Base-by-base conservation (phyloP, 164 flowering plant species). In the Annona cherimola region DNA sequence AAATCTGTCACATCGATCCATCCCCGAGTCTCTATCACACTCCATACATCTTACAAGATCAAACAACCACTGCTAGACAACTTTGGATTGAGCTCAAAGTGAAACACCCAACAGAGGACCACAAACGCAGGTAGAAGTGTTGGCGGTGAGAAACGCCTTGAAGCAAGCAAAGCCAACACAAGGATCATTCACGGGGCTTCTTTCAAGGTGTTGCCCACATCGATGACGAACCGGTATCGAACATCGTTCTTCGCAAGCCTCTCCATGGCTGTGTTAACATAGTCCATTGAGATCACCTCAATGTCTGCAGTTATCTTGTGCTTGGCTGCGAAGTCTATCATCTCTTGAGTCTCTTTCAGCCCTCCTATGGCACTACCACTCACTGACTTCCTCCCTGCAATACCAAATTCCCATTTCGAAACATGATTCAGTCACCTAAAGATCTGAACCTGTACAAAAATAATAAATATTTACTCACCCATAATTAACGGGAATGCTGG, bases 301-400 rank as follows among this genome's bases (percentile, higher is more conserved):
- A 86, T 75, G n/a, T 86, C 89, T 4, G 88, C 72, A 0, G 73
- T 67, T 1, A 88, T 81, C 50, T 81, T 79, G 81, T 86, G 86
- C 63, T 86, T 61, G 4, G 83, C 87, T 16, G 89, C 86, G 66
- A 86, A 88, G 73, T 86, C 86, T 1, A 86, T 64, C 90, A 87
- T 87, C 76, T 87, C 87, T 65, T 86, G 89, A 1, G 87, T 87
- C 79, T 87, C 91, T 67, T 86, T 86, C 76, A 86, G 44, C 4
- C 91, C 91, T 43, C 91, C 91, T 18, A 79, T 75, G 42, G 4
- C 6, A 54, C 87, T 85, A 6, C 91, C 89, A 2, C 60, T 82
- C 20, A 88, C 73, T 1, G 55, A 39, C 73, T 86, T 88, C 79
- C 88, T 83, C 63, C 90, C 90, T 85, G 73, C 42, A 39, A 60